A percentile compares a stretch with the other conserved stretches of the same genome.
Evolutionary conservation across 148 eudicot species (phyloP).

Genomic region (Chenopodium quinoa): DNA sequence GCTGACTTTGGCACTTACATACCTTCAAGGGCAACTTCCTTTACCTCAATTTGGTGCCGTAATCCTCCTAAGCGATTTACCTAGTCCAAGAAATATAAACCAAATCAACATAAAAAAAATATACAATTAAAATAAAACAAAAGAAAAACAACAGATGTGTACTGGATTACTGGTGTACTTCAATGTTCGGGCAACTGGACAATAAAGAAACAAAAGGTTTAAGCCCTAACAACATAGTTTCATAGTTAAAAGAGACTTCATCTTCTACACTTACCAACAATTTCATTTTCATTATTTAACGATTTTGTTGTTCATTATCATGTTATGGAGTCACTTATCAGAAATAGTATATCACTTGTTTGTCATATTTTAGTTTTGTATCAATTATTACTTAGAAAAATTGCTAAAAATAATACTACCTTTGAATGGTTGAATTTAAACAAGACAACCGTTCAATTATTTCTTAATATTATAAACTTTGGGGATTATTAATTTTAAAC

Average conservation of each 20-base stretch:
- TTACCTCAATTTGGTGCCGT: slow-evolving; percentile 61
- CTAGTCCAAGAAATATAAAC: slow-evolving; percentile 36
- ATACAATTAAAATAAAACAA: not conserved
- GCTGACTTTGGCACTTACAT: slow-evolving; percentile 15
- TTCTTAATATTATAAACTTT: too few relatives aligned
- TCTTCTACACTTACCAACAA: not conserved
- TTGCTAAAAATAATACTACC: too few relatives aligned
- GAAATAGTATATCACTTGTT: not conserved
- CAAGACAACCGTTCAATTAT: too few relatives aligned
- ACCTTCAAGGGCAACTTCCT: slow-evolving; percentile 83
- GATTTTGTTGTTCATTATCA: not conserved
- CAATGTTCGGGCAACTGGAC: not conserved
- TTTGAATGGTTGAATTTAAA: too few relatives aligned
- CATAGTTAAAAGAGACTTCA: not conserved
- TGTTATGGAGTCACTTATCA: not conserved
- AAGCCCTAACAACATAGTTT: not conserved
- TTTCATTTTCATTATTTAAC: not conserved
- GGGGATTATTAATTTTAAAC: too few relatives aligned
- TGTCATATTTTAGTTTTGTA: not conserved
- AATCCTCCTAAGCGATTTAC: slow-evolving; percentile 65
- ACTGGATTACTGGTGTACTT: not conserved
- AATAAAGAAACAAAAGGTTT: too few relatives aligned
- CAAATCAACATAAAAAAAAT: not conserved
- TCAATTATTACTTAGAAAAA: not conserved
- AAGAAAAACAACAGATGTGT: not conserved